Percentiles rank a stretch among this genome's conserved stretches.
Evolutionary conservation across 345 rosid genomes (phyloP).

Genomic region (Zanthoxylum bungeanum): DNA sequence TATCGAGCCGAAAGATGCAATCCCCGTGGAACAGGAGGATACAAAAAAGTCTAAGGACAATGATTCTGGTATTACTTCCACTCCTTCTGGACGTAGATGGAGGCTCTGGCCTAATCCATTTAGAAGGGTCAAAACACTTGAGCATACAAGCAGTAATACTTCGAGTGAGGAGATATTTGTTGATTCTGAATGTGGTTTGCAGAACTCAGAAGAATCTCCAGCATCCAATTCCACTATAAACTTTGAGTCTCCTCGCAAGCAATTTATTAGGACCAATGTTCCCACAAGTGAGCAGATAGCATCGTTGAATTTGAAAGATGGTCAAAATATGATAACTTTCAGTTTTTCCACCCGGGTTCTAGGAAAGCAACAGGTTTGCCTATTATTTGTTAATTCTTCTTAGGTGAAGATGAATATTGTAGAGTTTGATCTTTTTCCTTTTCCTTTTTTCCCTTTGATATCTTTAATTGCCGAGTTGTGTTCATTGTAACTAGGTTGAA

Average conservation of each 20-base stretch:
- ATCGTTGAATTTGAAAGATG: constrained; percentile 87
- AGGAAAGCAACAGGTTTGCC: constrained; percentile 80
- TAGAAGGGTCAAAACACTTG: constrained; percentile 73
- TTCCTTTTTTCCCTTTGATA: not conserved
- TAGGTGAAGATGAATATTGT: not conserved
- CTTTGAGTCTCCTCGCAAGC: constrained; percentile 59
- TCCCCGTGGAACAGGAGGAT: constrained; percentile 57
- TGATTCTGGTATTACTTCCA: constrained; percentile 36
- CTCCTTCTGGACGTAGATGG: constrained; percentile 70
- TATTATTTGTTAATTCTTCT: not conserved
- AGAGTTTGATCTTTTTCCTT: not conserved
- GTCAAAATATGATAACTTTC: constrained; percentile 80
- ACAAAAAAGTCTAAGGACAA: constrained; percentile 32
- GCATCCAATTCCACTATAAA: constrained; percentile 28
- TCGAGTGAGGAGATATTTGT: constrained; percentile 78
- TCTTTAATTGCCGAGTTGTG: constrained; percentile 5
- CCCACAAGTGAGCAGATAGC: constrained; percentile 89
- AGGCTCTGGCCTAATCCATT: constrained; percentile 86
- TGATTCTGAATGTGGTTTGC: constrained; percentile 65
- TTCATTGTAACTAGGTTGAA: constrained; percentile 56
- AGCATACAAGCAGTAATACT: constrained; percentile 53
- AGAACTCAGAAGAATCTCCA: constrained; percentile 34
- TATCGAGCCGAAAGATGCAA: constrained; percentile 53
- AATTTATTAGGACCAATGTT: constrained; percentile 67
- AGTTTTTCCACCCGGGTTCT: constrained; percentile 87